phyloP scores from a whole-genome alignment of 2,329 filamentous ascomycete genomes.

The Arthrinium phaeospermum region DNA sequence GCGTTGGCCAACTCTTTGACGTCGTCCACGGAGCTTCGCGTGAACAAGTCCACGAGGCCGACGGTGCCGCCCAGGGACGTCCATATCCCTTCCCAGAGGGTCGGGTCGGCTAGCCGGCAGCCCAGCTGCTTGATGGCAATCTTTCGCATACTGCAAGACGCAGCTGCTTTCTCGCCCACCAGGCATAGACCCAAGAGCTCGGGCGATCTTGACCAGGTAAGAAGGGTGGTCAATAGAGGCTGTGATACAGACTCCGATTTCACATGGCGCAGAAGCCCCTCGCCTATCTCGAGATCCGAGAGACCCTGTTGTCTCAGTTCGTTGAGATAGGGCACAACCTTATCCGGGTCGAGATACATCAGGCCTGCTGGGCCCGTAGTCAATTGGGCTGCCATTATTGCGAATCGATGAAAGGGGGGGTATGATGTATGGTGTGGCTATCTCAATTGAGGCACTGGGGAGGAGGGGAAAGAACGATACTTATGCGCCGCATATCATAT shows the following conservation, averaged over 20 bases:
- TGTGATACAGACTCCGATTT: neutral
- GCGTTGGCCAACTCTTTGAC: conserved; percentile 23
- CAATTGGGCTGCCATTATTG: neutral
- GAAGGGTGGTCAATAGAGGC: neutral
- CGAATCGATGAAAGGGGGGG: neutral
- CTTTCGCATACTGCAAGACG: neutral
- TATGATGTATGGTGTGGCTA: neutral
- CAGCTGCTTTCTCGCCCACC: neutral
- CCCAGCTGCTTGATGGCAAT: neutral
- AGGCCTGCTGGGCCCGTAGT: neutral
- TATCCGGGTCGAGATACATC: neutral
- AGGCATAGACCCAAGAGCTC: neutral
- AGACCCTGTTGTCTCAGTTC: neutral
- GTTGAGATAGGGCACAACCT: neutral
- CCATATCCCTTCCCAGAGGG: conserved; percentile 18
- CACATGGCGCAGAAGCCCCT: neutral
- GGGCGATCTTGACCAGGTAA: neutral
- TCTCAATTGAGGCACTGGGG: neutral
- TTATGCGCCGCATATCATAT: neutral
- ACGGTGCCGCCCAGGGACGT: conserved; percentile 14
- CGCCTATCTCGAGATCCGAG: neutral
- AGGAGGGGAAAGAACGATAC: neutral
- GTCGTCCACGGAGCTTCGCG: conserved; percentile 26
- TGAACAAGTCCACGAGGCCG: conserved; percentile 22
- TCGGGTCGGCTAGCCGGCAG: neutral